A percentile compares a stretch with the other conserved stretches of the same genome.
These are phyloP conservation scores for Balakata baccata DNA, from an alignment of 345 rosid genomes.

Conservation along the genomic window DNA sequence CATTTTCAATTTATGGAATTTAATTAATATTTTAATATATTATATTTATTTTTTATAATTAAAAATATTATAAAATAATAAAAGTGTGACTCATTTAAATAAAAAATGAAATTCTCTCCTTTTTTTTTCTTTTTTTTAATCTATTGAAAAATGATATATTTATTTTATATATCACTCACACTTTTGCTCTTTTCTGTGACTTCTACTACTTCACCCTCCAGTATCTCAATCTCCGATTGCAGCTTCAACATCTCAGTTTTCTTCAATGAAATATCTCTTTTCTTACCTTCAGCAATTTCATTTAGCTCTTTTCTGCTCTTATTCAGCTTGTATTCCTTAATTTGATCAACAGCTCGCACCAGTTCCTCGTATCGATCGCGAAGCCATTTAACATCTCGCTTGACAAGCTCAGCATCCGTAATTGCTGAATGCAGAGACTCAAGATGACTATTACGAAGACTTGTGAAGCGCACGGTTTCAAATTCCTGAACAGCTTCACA, in stretches of 20 bases:
- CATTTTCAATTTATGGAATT: too few species aligned
- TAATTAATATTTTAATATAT: too few species aligned
- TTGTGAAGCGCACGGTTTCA: neutral
- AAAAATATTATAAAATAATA: too few species aligned
- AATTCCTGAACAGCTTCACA: conserved; percentile 7
- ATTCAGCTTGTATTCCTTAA: conserved; percentile 2
- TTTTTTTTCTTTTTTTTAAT: too few species aligned
- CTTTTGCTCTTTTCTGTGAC: neutral
- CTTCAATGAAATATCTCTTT: conserved; percentile 6
- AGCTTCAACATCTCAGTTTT: conserved; percentile 14
- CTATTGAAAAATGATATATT: too few species aligned
- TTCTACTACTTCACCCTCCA: conserved; percentile 9
- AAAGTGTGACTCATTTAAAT: too few species aligned
- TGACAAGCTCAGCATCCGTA: conserved; percentile 12
- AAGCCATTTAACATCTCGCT: conserved; percentile 15
- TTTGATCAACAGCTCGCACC: neutral
- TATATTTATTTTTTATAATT: too few species aligned
- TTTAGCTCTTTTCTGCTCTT: neutral
- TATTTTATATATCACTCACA: too few species aligned
- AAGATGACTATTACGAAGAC: neutral
- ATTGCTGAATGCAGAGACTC: neutral
- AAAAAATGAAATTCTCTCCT: too few species aligned
- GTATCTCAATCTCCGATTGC: neutral
- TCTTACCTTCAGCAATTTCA: neutral
- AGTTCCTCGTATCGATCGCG: conserved; percentile 8